Evolutionary conservation across 192 early-diverging fungal species (phyloP), one percentile per base, ranked within the genome.

Genomic region (Linnemannia exigua): DNA sequence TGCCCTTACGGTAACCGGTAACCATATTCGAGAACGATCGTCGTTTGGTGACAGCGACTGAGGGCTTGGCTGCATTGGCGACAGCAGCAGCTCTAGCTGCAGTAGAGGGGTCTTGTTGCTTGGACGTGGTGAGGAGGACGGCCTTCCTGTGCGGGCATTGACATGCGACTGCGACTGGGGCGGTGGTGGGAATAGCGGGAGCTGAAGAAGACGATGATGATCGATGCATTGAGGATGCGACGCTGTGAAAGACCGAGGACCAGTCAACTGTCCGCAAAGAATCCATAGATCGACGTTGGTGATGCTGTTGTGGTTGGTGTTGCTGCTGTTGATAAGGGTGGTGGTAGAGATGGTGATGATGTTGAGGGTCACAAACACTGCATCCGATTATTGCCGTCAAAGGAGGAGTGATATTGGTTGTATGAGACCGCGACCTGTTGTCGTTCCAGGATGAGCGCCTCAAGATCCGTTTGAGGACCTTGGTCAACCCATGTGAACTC

Each of bases 391-490:
- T 1, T 22, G 41, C 6, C 46, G 67, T 31, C 25, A 16, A 20
- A 20, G 37, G 38, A n/a, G 20, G 36, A 41, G 37, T 41, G 36
- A 31, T 3, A 63, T 8, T n/a, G 1, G 58, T 15, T 11, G 58
- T 31, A 25, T 63, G 58, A 8, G 58, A 9, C 28, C 28, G 58
- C 28, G 28, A 15, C 11, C 28, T 63, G 58, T 31, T 63, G 12
- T 11, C 58, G 20, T 36, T 41, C 72, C 72, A 74, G 0, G 75
- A 77, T 0, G 75, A 15, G 0, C 41, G 44, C 35, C 50, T 69
- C 2, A 77, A 44, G 28, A 77, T 36, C 41, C 75, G 37, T 46
- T 77, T 77, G n/a, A 77, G 33, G 8, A 33, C 67, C 14, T 66
- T 77, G 2, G 75, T 68, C 28, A 68, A 61, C 22, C 68, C 68